Base-by-base conservation (phyloP, 2,329 filamentous ascomycete genomes). In the Ceratocystis destructans region DNA sequence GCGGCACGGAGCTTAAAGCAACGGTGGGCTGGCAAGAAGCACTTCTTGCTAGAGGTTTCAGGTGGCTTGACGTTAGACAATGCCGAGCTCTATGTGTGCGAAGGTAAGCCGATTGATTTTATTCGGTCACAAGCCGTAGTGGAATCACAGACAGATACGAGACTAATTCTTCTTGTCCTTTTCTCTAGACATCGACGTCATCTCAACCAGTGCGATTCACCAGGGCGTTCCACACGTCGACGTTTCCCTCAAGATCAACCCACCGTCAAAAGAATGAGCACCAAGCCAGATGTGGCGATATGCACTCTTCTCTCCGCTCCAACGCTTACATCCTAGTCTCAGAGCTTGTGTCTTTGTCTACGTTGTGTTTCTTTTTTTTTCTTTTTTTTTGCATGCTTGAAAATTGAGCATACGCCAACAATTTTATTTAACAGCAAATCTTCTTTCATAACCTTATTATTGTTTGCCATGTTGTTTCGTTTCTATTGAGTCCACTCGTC, bases 141-240 rank as follows among this genome's bases (percentile, higher is more conserved):
- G 12, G 0, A 41, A 41, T 10, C 37, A 41, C 37, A 41, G 37
- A 41, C 37, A 41, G 37, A 41, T 41, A 41, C 37, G 37, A 41
- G 10, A 41, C 37, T 41, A 41, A 41, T 41, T 12, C 8, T 41
- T 41, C 37, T 41, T 41, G 3, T 73, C 71, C 70, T 7, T 25
- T 62, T 28, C 8, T 53, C 31, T 76, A 82, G 91, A 97, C 76
- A 86, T 99, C 71, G 94, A 99, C 76, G 92, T 99, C 70, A 86
- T 97, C 71, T 96, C 92, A 55, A 96, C 93, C 55, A 96, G 92
- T 74, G 93, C 89, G 64, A 96, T 99, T 73, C 94, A 99, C 73
- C 94, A 99, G 78, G 93, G 94, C 2, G 90, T 95, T 2, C 85
- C 88, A 37, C 91, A 96, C 74, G 86, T 99, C 59, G 94, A 99